These are phyloP conservation scores for Cutaneotrichosporon sp. DNA, from an alignment of 1,284 basidiomycete genomes.

Conservation along the genomic window DNA sequence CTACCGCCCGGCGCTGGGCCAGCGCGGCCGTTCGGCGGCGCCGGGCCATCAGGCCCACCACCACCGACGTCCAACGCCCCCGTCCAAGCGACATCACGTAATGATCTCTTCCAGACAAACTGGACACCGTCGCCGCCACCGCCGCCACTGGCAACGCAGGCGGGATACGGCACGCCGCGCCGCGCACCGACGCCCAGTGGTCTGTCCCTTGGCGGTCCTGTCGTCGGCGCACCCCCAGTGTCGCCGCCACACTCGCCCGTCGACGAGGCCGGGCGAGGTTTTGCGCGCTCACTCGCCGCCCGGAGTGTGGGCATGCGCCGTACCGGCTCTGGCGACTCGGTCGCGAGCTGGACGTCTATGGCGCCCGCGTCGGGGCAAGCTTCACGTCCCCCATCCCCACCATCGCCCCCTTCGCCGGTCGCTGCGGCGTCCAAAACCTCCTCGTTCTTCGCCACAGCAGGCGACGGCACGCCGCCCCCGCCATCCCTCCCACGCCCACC, in stretches of 20 bases:
- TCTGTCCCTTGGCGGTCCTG: background rate
- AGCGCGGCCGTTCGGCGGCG: background rate
- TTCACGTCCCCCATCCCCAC: background rate
- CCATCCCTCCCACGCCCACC: slow-evolving; percentile 16
- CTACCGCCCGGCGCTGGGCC: background rate
- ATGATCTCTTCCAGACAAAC: slow-evolving; percentile 33
- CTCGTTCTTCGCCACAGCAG: slow-evolving; percentile 38
- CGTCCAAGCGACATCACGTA: slow-evolving; percentile 16
- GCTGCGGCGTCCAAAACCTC: slow-evolving; percentile 23
- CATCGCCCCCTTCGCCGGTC: background rate
- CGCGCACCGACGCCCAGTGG: background rate
- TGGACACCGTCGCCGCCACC: slow-evolving; percentile 29
- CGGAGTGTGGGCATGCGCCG: too few species aligned
- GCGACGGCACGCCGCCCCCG: slow-evolving; percentile 27
- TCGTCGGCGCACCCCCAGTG: background rate
- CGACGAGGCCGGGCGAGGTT: background rate
- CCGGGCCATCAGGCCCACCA: background rate
- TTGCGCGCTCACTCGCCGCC: background rate
- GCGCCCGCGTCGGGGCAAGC: background rate
- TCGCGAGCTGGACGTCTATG: background rate
- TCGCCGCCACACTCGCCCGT: background rate
- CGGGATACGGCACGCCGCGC: background rate
- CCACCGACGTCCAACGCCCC: too few species aligned
- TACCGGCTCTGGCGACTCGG: too few species aligned
- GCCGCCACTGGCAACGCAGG: slow-evolving; percentile 19